These are phyloP conservation scores for Pichia sp. DNA, from an alignment of 1,139 yeast species.

Conservation along the genomic window DNA sequence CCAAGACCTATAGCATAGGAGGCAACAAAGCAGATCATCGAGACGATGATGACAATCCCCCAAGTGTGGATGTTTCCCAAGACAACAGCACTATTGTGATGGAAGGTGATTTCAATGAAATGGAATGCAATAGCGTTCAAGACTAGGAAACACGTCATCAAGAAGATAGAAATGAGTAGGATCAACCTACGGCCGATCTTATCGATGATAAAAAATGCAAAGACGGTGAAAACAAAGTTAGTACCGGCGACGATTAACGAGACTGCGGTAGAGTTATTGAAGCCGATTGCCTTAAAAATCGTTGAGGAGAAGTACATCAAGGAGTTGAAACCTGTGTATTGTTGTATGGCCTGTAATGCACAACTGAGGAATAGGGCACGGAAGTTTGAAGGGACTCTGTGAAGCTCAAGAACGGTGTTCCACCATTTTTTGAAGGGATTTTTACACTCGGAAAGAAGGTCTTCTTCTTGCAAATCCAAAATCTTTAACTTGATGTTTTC, in stretches of 20 bases:
- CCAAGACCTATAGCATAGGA: slow-evolving; percentile 93
- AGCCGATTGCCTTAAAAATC: slow-evolving; percentile 84
- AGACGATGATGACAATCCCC: slow-evolving; percentile 81
- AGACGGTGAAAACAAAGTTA: slow-evolving; percentile 76
- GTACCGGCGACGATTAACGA: slow-evolving; percentile 90
- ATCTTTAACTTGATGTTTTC: slow-evolving; percentile 55
- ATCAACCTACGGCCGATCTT: slow-evolving; percentile 80
- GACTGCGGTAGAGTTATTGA: slow-evolving; percentile 83
- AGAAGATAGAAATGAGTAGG: slow-evolving; percentile 68
- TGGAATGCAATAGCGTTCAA: slow-evolving; percentile 88
- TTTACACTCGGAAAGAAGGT: slow-evolving; percentile 44
- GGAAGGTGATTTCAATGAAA: slow-evolving; percentile 59
- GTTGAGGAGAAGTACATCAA: slow-evolving; percentile 92
- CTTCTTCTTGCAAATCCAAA: slow-evolving; percentile 52
- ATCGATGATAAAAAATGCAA: slow-evolving; percentile 83
- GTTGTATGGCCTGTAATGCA: slow-evolving; percentile 92
- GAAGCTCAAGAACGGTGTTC: slow-evolving; percentile 66
- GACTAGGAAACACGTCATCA: slow-evolving; percentile 72
- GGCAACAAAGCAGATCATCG: slow-evolving; percentile 84
- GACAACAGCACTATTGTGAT: slow-evolving; percentile 43
- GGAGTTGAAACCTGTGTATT: slow-evolving; percentile 92
- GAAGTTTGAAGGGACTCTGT: slow-evolving; percentile 71
- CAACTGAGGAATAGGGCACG: slow-evolving; percentile 87
- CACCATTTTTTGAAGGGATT: slow-evolving; percentile 50
- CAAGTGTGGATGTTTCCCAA: slow-evolving; percentile 56